A percentile compares a stretch with the other conserved stretches of the same genome.
These are phyloP conservation scores for Rubia peregrina DNA, from an alignment of 305 asterid genomes.

Conservation along the genomic window DNA sequence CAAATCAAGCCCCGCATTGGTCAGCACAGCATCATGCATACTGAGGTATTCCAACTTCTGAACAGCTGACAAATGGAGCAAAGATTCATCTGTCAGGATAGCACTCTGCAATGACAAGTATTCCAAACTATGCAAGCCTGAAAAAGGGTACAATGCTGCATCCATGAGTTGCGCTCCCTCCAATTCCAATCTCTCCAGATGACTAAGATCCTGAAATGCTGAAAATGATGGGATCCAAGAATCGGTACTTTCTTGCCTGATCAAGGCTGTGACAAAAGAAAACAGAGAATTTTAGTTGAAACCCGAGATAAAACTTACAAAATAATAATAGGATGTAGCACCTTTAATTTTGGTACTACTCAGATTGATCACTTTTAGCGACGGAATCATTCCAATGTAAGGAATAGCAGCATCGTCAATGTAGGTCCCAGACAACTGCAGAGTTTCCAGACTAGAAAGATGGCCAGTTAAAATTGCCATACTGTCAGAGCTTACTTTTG, in stretches of 20 bases:
- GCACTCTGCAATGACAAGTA: slow-evolving; percentile 48
- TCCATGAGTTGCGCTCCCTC: slow-evolving; percentile 49
- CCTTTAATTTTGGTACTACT: slow-evolving; percentile 67
- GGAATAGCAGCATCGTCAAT: slow-evolving; percentile 54
- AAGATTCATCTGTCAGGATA: slow-evolving; percentile 54
- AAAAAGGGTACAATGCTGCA: slow-evolving; percentile 45
- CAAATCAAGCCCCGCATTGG: slow-evolving; percentile 43
- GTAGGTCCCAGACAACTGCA: slow-evolving; percentile 51
- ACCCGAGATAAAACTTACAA: background rate
- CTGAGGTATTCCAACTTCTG: slow-evolving; percentile 46
- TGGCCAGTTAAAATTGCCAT: slow-evolving; percentile 57
- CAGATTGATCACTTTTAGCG: slow-evolving; percentile 54
- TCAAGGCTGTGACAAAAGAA: slow-evolving; percentile 36
- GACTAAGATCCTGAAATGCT: slow-evolving; percentile 40
- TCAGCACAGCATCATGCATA: slow-evolving; percentile 56
- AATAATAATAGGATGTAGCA: slow-evolving; percentile 16
- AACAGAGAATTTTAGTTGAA: background rate
- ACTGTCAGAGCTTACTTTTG: slow-evolving; percentile 66
- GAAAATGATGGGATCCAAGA: slow-evolving; percentile 44
- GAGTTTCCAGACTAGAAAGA: slow-evolving; percentile 71
- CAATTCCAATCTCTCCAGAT: slow-evolving; percentile 64
- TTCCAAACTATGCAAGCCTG: slow-evolving; percentile 39
- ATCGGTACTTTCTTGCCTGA: slow-evolving; percentile 24
- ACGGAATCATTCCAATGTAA: slow-evolving; percentile 60
- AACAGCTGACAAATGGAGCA: slow-evolving; percentile 40